These are phyloP conservation scores for Yarrowia hollandica DNA, from an alignment of 805 yeast genomes.

Conservation along the genomic window DNA sequence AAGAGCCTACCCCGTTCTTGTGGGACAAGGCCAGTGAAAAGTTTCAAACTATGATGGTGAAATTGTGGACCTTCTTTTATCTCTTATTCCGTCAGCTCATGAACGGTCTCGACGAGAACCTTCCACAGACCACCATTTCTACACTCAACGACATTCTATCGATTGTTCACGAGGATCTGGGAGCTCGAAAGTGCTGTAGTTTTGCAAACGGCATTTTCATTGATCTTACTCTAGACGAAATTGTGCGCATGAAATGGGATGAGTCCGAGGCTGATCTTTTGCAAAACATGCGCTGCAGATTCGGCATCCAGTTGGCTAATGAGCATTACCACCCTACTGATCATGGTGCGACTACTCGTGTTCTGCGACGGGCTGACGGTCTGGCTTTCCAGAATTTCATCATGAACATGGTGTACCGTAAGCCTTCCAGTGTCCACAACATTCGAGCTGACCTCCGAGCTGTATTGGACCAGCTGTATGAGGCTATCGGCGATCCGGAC, in stretches of 20 bases:
- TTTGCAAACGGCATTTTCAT: conserved; percentile 62
- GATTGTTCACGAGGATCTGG: conserved; percentile 71
- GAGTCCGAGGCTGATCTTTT: conserved; percentile 67
- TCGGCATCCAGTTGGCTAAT: conserved; percentile 61
- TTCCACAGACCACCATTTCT: conserved; percentile 33
- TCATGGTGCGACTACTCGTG: conserved; percentile 53
- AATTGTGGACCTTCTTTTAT: conserved; percentile 43
- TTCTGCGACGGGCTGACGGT: conserved; percentile 48
- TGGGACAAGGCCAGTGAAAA: conserved; percentile 39
- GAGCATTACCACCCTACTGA: conserved; percentile 65
- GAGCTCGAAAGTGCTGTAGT: conserved; percentile 68
- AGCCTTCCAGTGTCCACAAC: conserved; percentile 58
- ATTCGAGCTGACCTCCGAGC: conserved; percentile 68
- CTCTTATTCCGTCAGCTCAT: conserved; percentile 43
- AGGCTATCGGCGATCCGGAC: conserved; percentile 66
- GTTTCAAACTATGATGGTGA: conserved; percentile 40
- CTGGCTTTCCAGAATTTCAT: conserved; percentile 49
- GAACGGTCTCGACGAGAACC: conserved; percentile 34
- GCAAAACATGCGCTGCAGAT: conserved; percentile 77
- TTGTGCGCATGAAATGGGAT: conserved; percentile 49
- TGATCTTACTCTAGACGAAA: conserved; percentile 54
- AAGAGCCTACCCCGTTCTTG: conserved; percentile 38
- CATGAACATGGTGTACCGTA: conserved; percentile 55
- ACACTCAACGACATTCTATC: conserved; percentile 51
- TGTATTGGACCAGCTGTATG: conserved; percentile 69